Evolutionary conservation across 352 stramenopile genomes (phyloP).

Genomic region (Pythium angustatum): DNA sequence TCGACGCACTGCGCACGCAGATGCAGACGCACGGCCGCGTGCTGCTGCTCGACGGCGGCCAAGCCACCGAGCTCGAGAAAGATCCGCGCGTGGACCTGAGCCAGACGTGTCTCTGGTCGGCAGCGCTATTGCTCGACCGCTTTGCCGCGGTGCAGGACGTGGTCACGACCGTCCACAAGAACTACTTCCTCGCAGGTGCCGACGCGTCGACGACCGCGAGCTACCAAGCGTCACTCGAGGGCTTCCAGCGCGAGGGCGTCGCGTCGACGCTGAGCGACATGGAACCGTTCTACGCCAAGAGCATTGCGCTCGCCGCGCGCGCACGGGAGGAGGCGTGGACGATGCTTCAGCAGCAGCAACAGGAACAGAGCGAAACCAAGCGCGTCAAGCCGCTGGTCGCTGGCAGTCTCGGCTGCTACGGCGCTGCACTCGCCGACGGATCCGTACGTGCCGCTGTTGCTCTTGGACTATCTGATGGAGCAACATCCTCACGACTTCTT

Average conservation of each 20-base stretch:
- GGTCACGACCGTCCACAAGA: slow-evolving; percentile 66
- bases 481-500: no score
- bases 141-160: slow-evolving; percentile 55
- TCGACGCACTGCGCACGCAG: slow-evolving; percentile 14
- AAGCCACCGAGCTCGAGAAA: slow-evolving; percentile 81
- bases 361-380: slow-evolving; percentile 16
- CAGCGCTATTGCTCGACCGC: slow-evolving; percentile 59
- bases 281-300: slow-evolving; percentile 67
- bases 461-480: no score
- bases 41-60: slow-evolving; percentile 71
- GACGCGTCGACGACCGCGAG: slow-evolving; percentile 82
- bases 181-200: slow-evolving; percentile 75
- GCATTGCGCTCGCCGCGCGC: slow-evolving; percentile 68
- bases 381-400: slow-evolving; percentile 73
- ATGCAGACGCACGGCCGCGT: slow-evolving; percentile 31
- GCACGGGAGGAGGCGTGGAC: slow-evolving; percentile 63
- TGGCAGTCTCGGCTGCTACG: slow-evolving; percentile 87
- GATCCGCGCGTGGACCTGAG: slow-evolving; percentile 58
- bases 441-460: slow-evolving; percentile 46
- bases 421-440: slow-evolving; percentile 78
- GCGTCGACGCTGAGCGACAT: slow-evolving; percentile 44
- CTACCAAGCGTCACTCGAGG: slow-evolving; percentile 86
- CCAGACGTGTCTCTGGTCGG: slow-evolving; percentile 68
- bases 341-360: slow-evolving; percentile 32
- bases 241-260: slow-evolving; percentile 70